Evolutionary conservation across 2,329 filamentous ascomycete species (phyloP).

Genomic region (Penicillium sp.): DNA sequence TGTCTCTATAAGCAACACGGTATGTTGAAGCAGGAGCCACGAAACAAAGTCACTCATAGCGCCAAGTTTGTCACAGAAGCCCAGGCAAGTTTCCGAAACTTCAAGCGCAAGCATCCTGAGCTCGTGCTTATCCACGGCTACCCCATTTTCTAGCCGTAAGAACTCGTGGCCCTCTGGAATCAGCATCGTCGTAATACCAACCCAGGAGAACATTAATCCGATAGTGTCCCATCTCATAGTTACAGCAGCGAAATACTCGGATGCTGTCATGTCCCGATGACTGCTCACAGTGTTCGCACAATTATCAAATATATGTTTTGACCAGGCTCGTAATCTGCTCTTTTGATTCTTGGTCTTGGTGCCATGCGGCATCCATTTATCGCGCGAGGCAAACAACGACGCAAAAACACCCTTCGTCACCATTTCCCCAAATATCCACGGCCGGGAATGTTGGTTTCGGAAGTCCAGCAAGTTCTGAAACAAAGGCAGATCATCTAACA

Average conservation of each 20-base stretch:
- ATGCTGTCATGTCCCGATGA: background rate
- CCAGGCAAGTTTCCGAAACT: background rate
- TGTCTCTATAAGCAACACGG: background rate
- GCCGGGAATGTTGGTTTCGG: background rate
- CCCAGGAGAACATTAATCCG: constrained; percentile 5
- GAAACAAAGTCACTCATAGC: constrained; percentile 5
- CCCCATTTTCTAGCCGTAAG: background rate
- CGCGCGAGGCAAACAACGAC: background rate
- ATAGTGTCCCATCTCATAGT: constrained; percentile 7
- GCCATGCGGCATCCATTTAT: background rate
- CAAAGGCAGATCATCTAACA: constrained; percentile 2
- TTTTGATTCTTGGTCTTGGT: background rate
- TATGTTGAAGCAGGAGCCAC: constrained; percentile 11
- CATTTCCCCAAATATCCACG: constrained; percentile 3
- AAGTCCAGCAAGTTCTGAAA: background rate
- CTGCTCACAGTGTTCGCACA: constrained; percentile 2
- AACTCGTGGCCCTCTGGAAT: constrained; percentile 4
- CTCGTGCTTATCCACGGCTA: background rate
- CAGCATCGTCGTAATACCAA: background rate
- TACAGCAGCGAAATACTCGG: constrained; percentile 4
- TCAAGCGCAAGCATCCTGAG: background rate
- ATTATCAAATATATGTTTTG: constrained; percentile 15
- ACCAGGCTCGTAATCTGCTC: constrained; percentile 12
- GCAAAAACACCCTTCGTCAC: background rate
- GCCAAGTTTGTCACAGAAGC: constrained; percentile 4